Evolutionary conservation across 2,329 filamentous ascomycete species (phyloP).

Genomic region (Talaromyces sp.): DNA sequence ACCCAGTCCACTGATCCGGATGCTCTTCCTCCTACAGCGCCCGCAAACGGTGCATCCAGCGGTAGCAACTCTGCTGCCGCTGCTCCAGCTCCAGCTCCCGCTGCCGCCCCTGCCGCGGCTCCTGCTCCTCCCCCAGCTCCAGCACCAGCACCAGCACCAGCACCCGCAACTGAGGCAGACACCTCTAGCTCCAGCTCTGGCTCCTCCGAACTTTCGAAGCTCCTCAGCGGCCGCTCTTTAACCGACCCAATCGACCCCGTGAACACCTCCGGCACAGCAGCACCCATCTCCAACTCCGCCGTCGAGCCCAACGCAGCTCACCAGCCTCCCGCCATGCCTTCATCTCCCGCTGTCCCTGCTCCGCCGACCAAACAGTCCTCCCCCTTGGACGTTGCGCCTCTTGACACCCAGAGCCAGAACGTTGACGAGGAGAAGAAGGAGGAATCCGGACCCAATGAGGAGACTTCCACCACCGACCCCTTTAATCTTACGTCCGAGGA

Average conservation of each 20-base stretch:
- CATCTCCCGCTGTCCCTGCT: not conserved
- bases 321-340: not conserved
- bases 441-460: not conserved
- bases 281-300: not conserved
- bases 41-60: not conserved
- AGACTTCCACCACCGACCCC: not conserved
- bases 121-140: slow-evolving; percentile 30
- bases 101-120: not conserved
- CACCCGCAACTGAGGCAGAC: slow-evolving; percentile 8
- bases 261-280: slow-evolving; percentile 3
- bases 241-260: not conserved
- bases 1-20: slow-evolving; percentile 23
- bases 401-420: not conserved
- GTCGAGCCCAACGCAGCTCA: not conserved
- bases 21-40: slow-evolving; percentile 12
- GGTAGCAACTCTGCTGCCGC: not conserved
- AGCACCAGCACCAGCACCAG: slow-evolving; percentile 39
- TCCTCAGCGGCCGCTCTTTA: slow-evolving; percentile 18
- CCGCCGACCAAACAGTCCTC: not conserved
- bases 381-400: not conserved
- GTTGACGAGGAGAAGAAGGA: not conserved
- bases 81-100: not conserved
- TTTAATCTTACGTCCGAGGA: slow-evolving; percentile 1
- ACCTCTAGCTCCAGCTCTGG: slow-evolving; percentile 4
- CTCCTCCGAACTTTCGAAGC: not conserved